These are phyloP conservation scores for Stropharia rugosoannulata DNA, from an alignment of 768 basidiomycete genomes.

Conservation along the genomic window DNA sequence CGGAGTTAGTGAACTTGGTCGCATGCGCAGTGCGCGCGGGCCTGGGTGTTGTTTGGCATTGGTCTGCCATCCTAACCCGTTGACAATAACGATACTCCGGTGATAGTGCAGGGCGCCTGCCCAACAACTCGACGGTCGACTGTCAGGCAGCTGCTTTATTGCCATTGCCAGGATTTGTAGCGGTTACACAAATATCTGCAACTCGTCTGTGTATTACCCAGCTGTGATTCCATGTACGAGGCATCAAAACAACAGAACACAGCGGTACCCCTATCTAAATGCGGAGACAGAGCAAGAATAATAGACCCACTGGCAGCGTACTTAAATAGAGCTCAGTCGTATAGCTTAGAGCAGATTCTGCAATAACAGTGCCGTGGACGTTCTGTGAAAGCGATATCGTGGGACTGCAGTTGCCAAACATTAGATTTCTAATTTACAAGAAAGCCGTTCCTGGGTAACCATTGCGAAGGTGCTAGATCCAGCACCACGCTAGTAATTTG, in stretches of 20 bases:
- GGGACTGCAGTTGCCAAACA: conserved; percentile 1
- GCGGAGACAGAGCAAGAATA: background rate
- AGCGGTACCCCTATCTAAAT: background rate
- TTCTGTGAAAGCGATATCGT: background rate
- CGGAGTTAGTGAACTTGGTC: no score
- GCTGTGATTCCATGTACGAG: background rate
- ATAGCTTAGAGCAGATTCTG: no score
- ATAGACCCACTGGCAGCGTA: no score
- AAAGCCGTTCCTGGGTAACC: conserved; percentile 12
- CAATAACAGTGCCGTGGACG: background rate
- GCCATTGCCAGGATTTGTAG: background rate
- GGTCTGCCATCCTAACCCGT: conserved; percentile 1
- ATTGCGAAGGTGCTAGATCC: conserved; percentile 29
- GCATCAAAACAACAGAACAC: background rate
- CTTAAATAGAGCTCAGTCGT: no score
- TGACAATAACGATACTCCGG: background rate
- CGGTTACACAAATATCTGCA: no score
- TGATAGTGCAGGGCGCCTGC: no score
- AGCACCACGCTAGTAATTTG: conserved; percentile 20
- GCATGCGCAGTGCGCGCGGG: background rate
- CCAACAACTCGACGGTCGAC: background rate
- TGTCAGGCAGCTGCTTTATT: background rate
- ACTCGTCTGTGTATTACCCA: no score
- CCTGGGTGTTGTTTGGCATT: conserved; percentile 1
- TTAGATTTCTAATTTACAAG: conserved; percentile 3